Conservation (phyloP, 208 protist species). For the Naegleria lovaniensis region DNA sequence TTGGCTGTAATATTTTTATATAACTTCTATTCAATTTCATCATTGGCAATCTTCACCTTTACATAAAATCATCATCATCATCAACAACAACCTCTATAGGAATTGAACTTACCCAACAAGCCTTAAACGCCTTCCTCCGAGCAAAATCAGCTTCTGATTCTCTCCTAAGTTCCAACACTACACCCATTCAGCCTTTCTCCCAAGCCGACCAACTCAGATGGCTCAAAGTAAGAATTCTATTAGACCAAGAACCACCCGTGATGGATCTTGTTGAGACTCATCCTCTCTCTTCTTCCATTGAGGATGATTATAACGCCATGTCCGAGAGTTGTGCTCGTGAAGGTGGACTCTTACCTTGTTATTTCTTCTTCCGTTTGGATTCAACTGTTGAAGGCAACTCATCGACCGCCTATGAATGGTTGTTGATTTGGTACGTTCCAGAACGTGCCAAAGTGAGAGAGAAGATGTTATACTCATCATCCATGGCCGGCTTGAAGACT, state of each 20-base stretch:
- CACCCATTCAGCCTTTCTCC: neutral
- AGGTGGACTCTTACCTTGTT: neutral
- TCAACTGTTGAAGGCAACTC: neutral
- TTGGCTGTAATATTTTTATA: no score
- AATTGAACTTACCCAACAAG: neutral
- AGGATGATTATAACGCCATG: neutral
- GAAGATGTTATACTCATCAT: slow-evolving; percentile 45
- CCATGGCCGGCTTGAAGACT: slow-evolving; percentile 34
- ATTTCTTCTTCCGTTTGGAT: neutral
- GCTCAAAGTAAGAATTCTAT: neutral
- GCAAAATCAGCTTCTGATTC: neutral
- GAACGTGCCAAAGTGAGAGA: slow-evolving; percentile 39
- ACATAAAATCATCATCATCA: no score
- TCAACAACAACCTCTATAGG: neutral
- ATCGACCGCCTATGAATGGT: slow-evolving; percentile 27
- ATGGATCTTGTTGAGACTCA: neutral
- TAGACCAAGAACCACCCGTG: neutral
- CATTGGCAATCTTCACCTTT: no score
- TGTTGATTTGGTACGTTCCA: slow-evolving; percentile 44
- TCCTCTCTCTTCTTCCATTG: neutral
- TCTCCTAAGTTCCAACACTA: neutral
- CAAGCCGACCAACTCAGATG: neutral
- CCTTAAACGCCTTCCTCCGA: neutral
- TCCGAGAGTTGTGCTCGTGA: neutral
- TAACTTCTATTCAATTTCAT: no score